phyloP scores from a whole-genome alignment of 1,284 basidiomycete genomes.

The Melampsora americana region DNA sequence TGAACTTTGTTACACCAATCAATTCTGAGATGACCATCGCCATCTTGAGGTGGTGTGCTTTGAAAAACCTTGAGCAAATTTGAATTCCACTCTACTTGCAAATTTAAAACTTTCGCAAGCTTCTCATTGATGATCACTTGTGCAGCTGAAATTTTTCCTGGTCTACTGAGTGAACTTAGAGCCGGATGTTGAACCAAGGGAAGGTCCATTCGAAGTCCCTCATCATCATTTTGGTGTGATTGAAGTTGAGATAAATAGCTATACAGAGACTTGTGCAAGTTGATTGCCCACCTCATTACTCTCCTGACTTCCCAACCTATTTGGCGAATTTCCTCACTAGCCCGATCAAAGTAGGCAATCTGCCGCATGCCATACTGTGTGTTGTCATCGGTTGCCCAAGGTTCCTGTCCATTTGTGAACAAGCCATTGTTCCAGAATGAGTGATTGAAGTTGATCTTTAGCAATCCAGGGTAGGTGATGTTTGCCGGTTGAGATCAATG shows the following conservation, averaged over 20 bases:
- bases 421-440: conserved; percentile 9
- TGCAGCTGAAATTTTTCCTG: neutral
- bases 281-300: conserved; percentile 4
- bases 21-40: neutral
- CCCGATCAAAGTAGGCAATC: neutral
- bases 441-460: neutral
- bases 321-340: conserved; percentile 1
- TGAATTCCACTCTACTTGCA: neutral
- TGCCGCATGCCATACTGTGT: conserved; percentile 7
- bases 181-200: neutral
- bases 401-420: neutral
- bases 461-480: neutral
- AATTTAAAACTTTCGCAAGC: neutral
- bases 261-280: neutral
- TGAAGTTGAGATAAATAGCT: neutral
- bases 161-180: neutral
- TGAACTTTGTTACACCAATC: neutral
- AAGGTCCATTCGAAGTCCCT: neutral
- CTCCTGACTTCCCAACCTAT: conserved; percentile 15
- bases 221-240: neutral
- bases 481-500: neutral
- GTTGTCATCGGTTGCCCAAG: conserved; percentile 1
- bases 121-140: neutral
- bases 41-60: neutral
- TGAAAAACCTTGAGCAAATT: neutral